A percentile compares a stretch with the other conserved stretches of the same genome.
phyloP scores from a whole-genome alignment of 148 eudicot species.

The Cornus florida region DNA sequence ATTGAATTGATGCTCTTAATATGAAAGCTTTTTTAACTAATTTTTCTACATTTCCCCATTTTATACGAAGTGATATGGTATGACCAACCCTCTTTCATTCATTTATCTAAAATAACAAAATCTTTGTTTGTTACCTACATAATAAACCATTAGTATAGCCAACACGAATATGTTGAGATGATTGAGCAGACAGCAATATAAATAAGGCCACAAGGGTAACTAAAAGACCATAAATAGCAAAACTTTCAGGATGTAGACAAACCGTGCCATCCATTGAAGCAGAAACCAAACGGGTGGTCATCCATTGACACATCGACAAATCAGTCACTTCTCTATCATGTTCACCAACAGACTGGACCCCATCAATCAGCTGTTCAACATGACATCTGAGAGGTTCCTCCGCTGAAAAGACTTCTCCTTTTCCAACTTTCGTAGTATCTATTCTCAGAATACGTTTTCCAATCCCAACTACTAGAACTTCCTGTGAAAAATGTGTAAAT shows the following conservation, averaged over 20 bases:
- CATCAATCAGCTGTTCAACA: constrained; percentile 76
- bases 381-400: constrained; percentile 82
- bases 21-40: too few relatives aligned
- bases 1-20: too few relatives aligned
- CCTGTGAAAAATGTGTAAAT: constrained; percentile 38
- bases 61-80: background rate
- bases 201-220: background rate
- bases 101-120: background rate
- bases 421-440: constrained; percentile 85
- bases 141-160: background rate
- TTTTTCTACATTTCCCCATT: background rate
- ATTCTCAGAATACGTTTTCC: constrained; percentile 70
- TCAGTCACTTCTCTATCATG: constrained; percentile 97
- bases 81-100: background rate
- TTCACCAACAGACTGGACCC: constrained; percentile 88
- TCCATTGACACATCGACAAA: constrained; percentile 99
- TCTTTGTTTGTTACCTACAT: background rate
- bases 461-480: constrained; percentile 86
- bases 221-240: background rate
- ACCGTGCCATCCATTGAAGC: constrained; percentile 98
- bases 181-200: background rate
- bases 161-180: background rate
- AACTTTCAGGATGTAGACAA: constrained; percentile 25
- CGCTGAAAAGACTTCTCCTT: constrained; percentile 62
- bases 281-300: constrained; percentile 96